Evolutionary conservation across 202 grass and related monocot species (phyloP).

Genomic region (Schoenoplectus triqueter): DNA sequence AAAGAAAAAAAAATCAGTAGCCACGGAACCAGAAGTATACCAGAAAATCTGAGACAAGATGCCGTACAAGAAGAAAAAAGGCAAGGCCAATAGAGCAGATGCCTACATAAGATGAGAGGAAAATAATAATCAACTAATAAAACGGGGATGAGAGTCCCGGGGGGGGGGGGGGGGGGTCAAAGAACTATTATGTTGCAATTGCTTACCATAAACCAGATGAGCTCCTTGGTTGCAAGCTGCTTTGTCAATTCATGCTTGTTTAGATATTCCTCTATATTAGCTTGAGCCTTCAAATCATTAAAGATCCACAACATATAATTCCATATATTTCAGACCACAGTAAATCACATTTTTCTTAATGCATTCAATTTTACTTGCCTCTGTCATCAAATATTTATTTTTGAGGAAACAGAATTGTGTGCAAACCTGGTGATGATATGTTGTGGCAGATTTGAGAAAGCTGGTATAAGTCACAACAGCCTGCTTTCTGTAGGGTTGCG

Average conservation of each 20-base stretch:
- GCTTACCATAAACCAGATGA: slow-evolving; percentile 97
- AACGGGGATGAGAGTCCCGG: slow-evolving; percentile 24
- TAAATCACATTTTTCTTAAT: slow-evolving; percentile 4
- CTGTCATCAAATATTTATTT: not conserved
- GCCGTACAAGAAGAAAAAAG: slow-evolving; percentile 68
- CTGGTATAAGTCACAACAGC: slow-evolving; percentile 67
- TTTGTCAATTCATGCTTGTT: slow-evolving; percentile 82
- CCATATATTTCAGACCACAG: not conserved
- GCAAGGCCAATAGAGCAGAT: slow-evolving; percentile 81
- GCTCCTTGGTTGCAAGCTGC: slow-evolving; percentile 78
- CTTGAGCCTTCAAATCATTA: slow-evolving; percentile 66
- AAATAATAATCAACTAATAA: slow-evolving; percentile 34
- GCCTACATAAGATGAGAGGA: slow-evolving; percentile 57
- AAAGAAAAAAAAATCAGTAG: not conserved
- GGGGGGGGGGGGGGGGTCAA: not conserved
- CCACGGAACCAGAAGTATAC: slow-evolving; percentile 45
- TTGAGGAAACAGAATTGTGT: not conserved
- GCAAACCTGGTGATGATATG: slow-evolving; percentile 83
- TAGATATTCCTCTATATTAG: slow-evolving; percentile 68
- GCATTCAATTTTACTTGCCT: slow-evolving; percentile 1
- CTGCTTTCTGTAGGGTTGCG: slow-evolving; percentile 72
- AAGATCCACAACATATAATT: slow-evolving; percentile 3
- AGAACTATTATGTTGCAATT: slow-evolving; percentile 12
- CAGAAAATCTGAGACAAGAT: slow-evolving; percentile 69
- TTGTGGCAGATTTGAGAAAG: slow-evolving; percentile 84